These are phyloP conservation scores for Taphrina pruni DNA, from an alignment of 1,139 yeast genomes.

Conservation along the genomic window DNA sequence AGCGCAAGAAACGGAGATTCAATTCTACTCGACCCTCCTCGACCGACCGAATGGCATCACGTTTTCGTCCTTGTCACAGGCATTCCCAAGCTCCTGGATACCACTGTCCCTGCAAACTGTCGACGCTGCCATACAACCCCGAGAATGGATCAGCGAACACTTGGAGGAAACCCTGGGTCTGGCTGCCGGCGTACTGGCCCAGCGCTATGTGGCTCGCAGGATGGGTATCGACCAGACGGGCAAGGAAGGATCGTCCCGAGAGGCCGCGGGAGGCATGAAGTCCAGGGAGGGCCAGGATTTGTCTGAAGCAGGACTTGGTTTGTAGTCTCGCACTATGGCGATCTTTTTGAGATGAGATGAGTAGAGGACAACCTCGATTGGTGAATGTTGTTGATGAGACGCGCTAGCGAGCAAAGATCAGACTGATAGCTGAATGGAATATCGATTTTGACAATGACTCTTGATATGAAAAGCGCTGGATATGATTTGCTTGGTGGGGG, in stretches of 20 bases:
- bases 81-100: slow-evolving; percentile 89
- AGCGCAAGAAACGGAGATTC: slow-evolving; percentile 48
- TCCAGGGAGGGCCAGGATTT: slow-evolving; percentile 23
- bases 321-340: neutral
- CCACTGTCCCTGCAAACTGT: slow-evolving; percentile 66
- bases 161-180: slow-evolving; percentile 79
- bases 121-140: slow-evolving; percentile 60
- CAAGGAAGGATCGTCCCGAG: neutral
- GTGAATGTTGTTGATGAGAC: neutral
- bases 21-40: slow-evolving; percentile 70
- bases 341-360: too few relatives aligned
- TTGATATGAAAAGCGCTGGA: too few relatives aligned
- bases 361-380: too few relatives aligned
- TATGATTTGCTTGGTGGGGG: neutral
- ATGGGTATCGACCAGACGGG: slow-evolving; percentile 63
- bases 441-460: neutral
- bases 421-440: neutral
- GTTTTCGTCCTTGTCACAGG: slow-evolving; percentile 78
- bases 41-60: slow-evolving; percentile 80
- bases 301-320: slow-evolving; percentile 27
- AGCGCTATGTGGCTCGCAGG: slow-evolving; percentile 84
- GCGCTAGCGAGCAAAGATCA: slow-evolving; percentile 1
- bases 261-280: slow-evolving; percentile 17
- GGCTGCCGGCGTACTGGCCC: slow-evolving; percentile 85
- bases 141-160: slow-evolving; percentile 97